These are phyloP conservation scores for Aspergillus phoenicis DNA, from an alignment of 2,329 filamentous ascomycete genomes.

Conservation along the genomic window DNA sequence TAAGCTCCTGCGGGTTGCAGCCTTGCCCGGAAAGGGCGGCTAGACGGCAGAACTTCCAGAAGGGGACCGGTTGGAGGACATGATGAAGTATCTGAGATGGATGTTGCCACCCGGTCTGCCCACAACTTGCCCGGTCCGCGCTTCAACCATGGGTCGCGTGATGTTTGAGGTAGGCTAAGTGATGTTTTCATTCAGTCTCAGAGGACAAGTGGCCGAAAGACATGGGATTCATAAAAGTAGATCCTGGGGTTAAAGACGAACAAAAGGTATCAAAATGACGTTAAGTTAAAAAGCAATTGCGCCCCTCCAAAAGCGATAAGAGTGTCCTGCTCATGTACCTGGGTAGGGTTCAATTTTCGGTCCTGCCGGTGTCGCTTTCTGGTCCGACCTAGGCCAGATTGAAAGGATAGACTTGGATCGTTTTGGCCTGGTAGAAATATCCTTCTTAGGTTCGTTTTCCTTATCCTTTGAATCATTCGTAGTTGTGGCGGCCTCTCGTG, in stretches of 20 bases:
- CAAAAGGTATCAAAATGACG: conserved; percentile 5
- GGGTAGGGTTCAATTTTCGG: conserved; percentile 38
- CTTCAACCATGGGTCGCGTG: conserved; percentile 18
- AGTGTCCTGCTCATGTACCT: conserved; percentile 31
- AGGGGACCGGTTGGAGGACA: background rate
- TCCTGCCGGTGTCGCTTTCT: conserved; percentile 19
- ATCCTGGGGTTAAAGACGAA: background rate
- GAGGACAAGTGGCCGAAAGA: conserved; percentile 15
- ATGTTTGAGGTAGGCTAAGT: conserved; percentile 10
- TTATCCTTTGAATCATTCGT: conserved; percentile 2
- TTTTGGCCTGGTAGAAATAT: conserved; percentile 25
- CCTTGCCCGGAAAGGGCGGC: background rate
- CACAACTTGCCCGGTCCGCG: conserved; percentile 15
- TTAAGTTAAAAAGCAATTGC: background rate
- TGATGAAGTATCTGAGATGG: conserved; percentile 1
- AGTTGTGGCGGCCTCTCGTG: conserved; percentile 30
- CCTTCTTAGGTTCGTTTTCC: conserved; percentile 1
- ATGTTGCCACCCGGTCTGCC: conserved; percentile 17
- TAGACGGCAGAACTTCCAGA: background rate
- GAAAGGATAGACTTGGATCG: conserved; percentile 35
- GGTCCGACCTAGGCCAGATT: conserved; percentile 30
- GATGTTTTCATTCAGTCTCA: background rate
- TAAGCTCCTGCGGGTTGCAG: background rate
- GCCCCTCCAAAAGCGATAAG: background rate
- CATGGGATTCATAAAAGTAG: background rate